Evolutionary conservation across 257 asterid species (phyloP).

Genomic region (Ehretia macrophylla): DNA sequence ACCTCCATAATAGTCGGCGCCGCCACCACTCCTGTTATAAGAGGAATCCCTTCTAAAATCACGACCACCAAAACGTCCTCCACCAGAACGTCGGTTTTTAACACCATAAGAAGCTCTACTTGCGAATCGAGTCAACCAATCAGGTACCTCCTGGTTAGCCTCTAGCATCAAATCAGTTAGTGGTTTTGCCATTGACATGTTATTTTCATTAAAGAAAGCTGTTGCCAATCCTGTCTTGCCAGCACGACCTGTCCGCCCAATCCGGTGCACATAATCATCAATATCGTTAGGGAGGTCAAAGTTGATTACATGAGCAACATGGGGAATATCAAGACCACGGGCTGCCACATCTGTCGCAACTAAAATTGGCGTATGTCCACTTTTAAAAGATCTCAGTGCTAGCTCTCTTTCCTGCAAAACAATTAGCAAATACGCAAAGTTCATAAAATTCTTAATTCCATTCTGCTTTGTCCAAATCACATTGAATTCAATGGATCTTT

Average conservation of each 20-base stretch:
- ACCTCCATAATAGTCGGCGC: slow-evolving; percentile 36
- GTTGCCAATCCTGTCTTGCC: slow-evolving; percentile 86
- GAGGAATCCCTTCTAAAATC: slow-evolving; percentile 68
- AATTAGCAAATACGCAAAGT: not conserved
- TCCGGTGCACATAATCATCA: slow-evolving; percentile 84
- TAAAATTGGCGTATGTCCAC: slow-evolving; percentile 75
- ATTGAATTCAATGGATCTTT: no score
- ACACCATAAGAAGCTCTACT: slow-evolving; percentile 58
- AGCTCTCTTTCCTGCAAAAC: slow-evolving; percentile 67
- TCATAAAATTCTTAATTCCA: not conserved
- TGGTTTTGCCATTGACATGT: slow-evolving; percentile 59
- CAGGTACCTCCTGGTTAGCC: slow-evolving; percentile 87
- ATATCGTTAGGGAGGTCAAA: slow-evolving; percentile 87
- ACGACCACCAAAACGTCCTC: slow-evolving; percentile 73
- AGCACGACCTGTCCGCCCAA: slow-evolving; percentile 90
- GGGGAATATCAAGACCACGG: slow-evolving; percentile 89
- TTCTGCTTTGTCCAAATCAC: not conserved
- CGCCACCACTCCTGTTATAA: slow-evolving; percentile 38
- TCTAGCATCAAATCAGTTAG: slow-evolving; percentile 74
- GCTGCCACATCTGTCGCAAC: slow-evolving; percentile 97
- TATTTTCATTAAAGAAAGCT: slow-evolving; percentile 74
- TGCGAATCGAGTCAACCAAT: slow-evolving; percentile 69
- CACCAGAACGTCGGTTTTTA: slow-evolving; percentile 59
- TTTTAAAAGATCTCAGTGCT: slow-evolving; percentile 78
- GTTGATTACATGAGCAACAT: slow-evolving; percentile 75